Evolutionary conservation across 345 rosid species (phyloP), one percentile per base, ranked within the genome.

Genomic region (Salix exigua): DNA sequence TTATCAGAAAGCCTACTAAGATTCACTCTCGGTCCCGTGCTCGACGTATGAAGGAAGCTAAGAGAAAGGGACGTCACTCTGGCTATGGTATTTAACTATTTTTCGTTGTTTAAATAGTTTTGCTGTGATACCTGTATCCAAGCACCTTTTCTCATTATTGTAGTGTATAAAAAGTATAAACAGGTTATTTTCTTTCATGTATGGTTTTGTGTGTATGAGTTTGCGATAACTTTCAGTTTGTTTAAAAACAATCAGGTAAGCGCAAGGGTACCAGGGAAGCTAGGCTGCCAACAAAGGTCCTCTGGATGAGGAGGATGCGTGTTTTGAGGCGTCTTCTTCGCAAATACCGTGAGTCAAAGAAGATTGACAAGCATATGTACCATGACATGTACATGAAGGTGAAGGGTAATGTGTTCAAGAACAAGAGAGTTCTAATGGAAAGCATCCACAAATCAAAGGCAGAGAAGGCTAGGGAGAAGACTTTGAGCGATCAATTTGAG

Each of bases 381-480:
- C 99, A 95, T 26, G 98, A 93, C 83, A 95, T 95, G 99, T 95
- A 93, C 94, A 93, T 95, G 99, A 91, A 82, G 81, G 97, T 91
- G 53, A 95, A 95, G 86, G 99, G 99, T 80, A 95, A 95, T 65
- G 99, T 93, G 14, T 95, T 87, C 61, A 95, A 95, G 88, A 95
- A 95, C 89, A 95, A 95, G 87, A 86, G 98, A 70, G 99, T 95
- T 14, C 82, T 95, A 71, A 95, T 95, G 99, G 99, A 95, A 80
- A 91, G 96, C 69, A 95, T 95, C 66, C 98, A 95, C 93, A 93
- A 91, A 68, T 87, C 94, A 0, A 93, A 95, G 91, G 97, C 99
- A 38, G 99, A 95, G 94, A 95, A 95, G 73, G 92, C 94, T 37
- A 93, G 99, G 78, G 99, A 95, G 85, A 95, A 95, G 86, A 93